Conservation (phyloP, 2,329 filamentous ascomycete genomes). For the Fusarium decemcellulare region DNA sequence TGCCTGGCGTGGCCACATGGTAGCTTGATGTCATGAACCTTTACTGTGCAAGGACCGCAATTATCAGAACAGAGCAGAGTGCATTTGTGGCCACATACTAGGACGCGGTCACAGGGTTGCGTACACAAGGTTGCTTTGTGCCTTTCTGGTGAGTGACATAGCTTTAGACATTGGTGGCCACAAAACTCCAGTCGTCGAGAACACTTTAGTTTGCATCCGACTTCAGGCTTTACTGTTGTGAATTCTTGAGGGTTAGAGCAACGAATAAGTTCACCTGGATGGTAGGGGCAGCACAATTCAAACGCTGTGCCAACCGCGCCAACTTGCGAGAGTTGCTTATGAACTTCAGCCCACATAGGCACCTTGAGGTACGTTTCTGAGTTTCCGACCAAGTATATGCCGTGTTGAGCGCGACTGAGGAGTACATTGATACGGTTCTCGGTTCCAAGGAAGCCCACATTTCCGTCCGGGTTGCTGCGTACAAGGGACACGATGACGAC, state of each 20-base stretch:
- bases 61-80: conserved; percentile 56
- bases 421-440: conserved; percentile 79
- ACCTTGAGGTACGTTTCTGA: neutral
- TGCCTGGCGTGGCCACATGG: conserved; percentile 35
- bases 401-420: conserved; percentile 74
- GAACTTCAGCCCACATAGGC: neutral
- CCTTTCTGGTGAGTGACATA: conserved; percentile 61
- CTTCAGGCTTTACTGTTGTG: conserved; percentile 67
- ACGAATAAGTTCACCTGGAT: conserved; percentile 63
- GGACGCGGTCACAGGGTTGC: conserved; percentile 58
- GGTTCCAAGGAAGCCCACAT: conserved; percentile 76
- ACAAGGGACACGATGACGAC: conserved; percentile 80
- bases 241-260: conserved; percentile 71
- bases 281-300: conserved; percentile 71
- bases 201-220: conserved; percentile 69
- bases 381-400: conserved; percentile 76
- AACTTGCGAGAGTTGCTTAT: neutral
- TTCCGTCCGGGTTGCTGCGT: conserved; percentile 72
- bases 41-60: conserved; percentile 48
- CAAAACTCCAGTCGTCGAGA: conserved; percentile 58
- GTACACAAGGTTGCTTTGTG: conserved; percentile 61
- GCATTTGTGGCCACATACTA: conserved; percentile 62
- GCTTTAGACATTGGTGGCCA: conserved; percentile 60
- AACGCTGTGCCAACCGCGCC: conserved; percentile 64
- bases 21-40: conserved; percentile 21